Percentiles rank a stretch among this genome's conserved stretches.
Evolutionary conservation across 352 stramenopile species (phyloP).

Genomic region (Phytopythium ostracodes): DNA sequence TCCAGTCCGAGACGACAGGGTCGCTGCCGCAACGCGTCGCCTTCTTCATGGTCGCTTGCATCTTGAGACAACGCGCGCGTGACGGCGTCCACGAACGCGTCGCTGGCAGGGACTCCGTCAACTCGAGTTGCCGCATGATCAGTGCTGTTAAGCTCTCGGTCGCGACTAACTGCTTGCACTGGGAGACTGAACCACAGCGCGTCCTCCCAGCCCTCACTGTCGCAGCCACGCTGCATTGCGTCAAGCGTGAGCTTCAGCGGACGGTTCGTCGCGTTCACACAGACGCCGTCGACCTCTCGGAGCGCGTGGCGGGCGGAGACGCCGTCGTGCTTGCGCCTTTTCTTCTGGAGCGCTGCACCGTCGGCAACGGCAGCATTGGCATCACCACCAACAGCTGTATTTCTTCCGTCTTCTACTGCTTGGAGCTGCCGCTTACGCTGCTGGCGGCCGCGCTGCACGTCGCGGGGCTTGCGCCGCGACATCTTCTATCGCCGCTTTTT

Average conservation of each 20-base stretch:
- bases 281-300: slow-evolving; percentile 3
- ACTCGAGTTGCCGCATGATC: not conserved
- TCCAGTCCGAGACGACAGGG: not conserved
- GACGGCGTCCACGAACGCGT: slow-evolving; percentile 4
- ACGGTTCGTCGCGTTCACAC: not conserved
- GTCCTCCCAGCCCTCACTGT: slow-evolving; percentile 1
- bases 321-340: slow-evolving; percentile 4
- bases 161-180: not conserved
- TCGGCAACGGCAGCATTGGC: not conserved
- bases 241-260: not conserved
- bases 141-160: not conserved
- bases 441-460: slow-evolving; percentile 21
- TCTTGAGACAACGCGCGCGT: not conserved
- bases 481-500: slow-evolving; percentile 8
- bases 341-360: not conserved
- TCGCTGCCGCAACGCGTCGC: not conserved
- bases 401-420: not conserved
- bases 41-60: not conserved
- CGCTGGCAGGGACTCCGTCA: not conserved
- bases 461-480: slow-evolving; percentile 26
- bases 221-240: not conserved
- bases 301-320: not conserved
- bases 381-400: not conserved
- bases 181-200: slow-evolving; percentile 19
- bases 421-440: slow-evolving; percentile 7